Conservation (phyloP, 768 basidiomycete species). For the Suillus subaureus region DNA sequence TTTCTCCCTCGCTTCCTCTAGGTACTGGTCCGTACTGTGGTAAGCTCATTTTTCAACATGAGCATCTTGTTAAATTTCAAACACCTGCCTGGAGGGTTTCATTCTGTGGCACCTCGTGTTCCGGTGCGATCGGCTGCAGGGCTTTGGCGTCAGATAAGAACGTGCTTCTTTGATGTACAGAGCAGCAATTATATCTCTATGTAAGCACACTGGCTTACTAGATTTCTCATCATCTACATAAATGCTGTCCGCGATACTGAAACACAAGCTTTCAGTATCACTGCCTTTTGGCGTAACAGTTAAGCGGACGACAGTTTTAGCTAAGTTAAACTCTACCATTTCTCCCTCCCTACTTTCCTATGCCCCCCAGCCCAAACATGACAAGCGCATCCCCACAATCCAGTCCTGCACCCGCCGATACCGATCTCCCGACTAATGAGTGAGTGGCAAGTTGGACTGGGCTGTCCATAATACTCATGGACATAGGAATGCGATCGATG, state of each 20-base stretch:
- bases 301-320: too few relatives aligned
- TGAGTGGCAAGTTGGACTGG: not conserved
- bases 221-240: too few relatives aligned
- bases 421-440: not conserved
- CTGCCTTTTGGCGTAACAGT: too few relatives aligned
- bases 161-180: not conserved
- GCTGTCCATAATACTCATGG: not conserved
- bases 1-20: not conserved
- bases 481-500: not conserved
- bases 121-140: not conserved
- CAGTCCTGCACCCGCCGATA: not conserved
- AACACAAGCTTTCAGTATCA: too few relatives aligned
- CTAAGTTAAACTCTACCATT: too few relatives aligned
- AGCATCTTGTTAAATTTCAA: not conserved
- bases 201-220: too few relatives aligned
- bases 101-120: too few relatives aligned
- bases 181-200: too few relatives aligned
- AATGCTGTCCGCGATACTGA: too few relatives aligned
- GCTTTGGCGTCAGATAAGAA: slow-evolving; percentile 1
- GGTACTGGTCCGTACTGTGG: too few relatives aligned
- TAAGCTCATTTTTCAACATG: not conserved
- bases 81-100: not conserved
- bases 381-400: not conserved
- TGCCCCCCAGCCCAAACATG: not conserved
- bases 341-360: too few relatives aligned